Base-by-base conservation (phyloP, 2,329 filamentous ascomycete genomes). In the Talaromyces sp. region DNA sequence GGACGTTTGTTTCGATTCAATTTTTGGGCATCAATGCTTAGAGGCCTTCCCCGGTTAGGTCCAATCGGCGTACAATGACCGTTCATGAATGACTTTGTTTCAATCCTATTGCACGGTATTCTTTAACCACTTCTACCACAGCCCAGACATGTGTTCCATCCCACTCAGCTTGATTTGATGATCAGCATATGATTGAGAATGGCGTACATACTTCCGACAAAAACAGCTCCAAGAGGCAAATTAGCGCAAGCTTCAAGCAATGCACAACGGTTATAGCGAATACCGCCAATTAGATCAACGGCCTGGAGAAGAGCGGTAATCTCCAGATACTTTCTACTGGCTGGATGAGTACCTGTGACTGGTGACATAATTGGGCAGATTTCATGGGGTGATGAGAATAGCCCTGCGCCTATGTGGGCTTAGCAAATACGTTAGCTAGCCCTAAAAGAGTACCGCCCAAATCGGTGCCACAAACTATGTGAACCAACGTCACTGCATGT, bases 381-480 rank as follows among this genome's bases (percentile, higher is more conserved):
- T 31, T 5, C 23, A 50, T 50, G 23, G 25, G 23, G 16, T n/a
- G 16, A 48, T n/a, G 12, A 50, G 28, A 25, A 11, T 28, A 23
- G 21, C 18, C 7, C 44, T 44, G 44, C 46, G 44, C 23, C 5
- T 25, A 28, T 48, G 44, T n/a, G 23, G 44, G 23, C 18, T 14
- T 28, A 25, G 14, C 23, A 28, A 48, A 48, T 6, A 9, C 44
- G 16, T 28, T 48, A 48, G 16, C 42, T 46, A 48, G 46, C 46
- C 46, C 46, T 50, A 50, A 50, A 48, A 50, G 46, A 50, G 46
- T 50, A 50, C 46, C 46, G 46, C 46, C 7, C n/a, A n/a, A 46
- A 23, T 14, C 4, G 11, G 46, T 31, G 46, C 14, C 46, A 31
- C 25, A 50, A 31, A 31, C 14, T 48, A 3, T 50, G 46, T 28